A percentile compares a stretch with the other conserved stretches of the same genome.
These are phyloP conservation scores for Rauvolfia tetraphylla DNA, from an alignment of 257 asterid species.

Conservation along the genomic window DNA sequence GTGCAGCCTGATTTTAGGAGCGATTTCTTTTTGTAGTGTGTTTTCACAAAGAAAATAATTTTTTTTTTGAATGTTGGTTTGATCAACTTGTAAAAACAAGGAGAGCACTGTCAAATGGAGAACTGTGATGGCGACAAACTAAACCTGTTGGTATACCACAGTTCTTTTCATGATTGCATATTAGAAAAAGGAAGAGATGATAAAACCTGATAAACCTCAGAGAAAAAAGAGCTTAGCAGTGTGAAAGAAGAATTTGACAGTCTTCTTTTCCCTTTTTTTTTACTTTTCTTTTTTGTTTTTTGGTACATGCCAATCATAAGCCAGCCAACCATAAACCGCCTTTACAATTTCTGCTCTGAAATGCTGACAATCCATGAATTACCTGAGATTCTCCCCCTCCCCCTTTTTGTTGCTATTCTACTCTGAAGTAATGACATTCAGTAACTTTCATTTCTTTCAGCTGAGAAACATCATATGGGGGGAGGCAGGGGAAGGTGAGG, in stretches of 20 bases:
- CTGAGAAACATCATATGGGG: slow-evolving; percentile 79
- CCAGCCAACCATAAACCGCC: not conserved
- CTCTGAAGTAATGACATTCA: slow-evolving; percentile 9
- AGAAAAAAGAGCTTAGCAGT: not conserved
- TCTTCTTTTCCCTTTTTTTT: too few relatives aligned
- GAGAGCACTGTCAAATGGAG: not conserved
- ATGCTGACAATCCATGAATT: not conserved
- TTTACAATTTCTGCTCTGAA: not conserved
- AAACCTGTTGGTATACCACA: not conserved
- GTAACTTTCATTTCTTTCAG: slow-evolving; percentile 40
- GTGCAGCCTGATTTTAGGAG: not conserved
- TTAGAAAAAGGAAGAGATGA: not conserved
- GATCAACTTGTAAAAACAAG: not conserved
- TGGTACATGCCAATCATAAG: not conserved
- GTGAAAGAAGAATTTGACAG: not conserved
- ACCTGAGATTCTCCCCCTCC: not conserved
- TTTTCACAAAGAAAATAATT: not conserved
- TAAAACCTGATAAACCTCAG: not conserved
- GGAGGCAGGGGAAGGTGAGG: slow-evolving; percentile 62
- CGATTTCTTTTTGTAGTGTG: not conserved
- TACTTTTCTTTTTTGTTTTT: too few relatives aligned
- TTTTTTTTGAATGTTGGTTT: not conserved
- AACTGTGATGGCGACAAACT: not conserved
- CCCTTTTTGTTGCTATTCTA: not conserved
- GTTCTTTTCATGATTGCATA: not conserved